phyloP scores from a whole-genome alignment of 78 protist species.

The Cyanophora paradoxa region DNA sequence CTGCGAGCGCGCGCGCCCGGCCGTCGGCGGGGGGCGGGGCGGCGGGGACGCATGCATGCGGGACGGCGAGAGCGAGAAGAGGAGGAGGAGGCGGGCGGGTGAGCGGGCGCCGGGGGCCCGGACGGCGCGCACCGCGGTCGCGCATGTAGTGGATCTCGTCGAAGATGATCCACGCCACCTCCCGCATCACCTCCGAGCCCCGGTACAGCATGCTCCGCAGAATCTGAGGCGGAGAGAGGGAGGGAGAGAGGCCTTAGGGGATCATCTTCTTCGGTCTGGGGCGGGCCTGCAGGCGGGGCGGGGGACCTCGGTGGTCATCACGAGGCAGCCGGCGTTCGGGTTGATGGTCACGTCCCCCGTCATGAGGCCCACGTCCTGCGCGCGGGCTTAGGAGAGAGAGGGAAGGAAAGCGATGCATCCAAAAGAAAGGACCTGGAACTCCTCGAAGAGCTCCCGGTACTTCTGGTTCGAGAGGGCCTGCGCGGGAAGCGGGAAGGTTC shows the following conservation, averaged over 20 bases:
- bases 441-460: slow-evolving; percentile 55
- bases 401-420: no score
- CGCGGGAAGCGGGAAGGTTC: neutral
- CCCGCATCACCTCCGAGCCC: slow-evolving; percentile 84
- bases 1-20: neutral
- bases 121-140: slow-evolving; percentile 9
- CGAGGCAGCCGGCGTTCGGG: slow-evolving; percentile 59
- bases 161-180: slow-evolving; percentile 79
- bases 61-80: neutral
- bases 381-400: no score
- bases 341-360: slow-evolving; percentile 83
- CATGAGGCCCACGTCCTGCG: slow-evolving; percentile 75
- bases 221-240: slow-evolving; percentile 47
- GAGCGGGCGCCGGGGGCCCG: neutral
- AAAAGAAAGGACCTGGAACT: neutral
- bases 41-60: neutral
- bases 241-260: neutral
- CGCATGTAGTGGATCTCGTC: slow-evolving; percentile 89
- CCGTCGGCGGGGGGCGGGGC: neutral
- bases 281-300: neutral
- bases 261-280: no score
- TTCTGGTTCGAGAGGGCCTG: slow-evolving; percentile 83
- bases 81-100: neutral
- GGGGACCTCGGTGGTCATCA: slow-evolving; percentile 62
- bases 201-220: slow-evolving; percentile 93